Evolutionary conservation across 2,329 filamentous ascomycete genomes (phyloP).

Genomic region (Penicillium sp.): DNA sequence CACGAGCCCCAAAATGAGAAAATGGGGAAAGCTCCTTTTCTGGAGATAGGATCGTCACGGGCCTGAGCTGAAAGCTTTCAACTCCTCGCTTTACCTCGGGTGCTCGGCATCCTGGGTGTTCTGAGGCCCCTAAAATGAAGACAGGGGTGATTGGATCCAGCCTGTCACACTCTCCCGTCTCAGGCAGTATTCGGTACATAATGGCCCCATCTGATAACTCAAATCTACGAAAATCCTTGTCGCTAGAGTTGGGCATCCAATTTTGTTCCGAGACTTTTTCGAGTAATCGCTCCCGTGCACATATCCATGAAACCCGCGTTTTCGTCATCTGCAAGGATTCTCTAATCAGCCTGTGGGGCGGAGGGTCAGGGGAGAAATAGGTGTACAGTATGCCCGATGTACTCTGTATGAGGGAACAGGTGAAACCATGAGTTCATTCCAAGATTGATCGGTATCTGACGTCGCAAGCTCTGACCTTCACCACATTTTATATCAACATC

Average conservation of each 20-base stretch:
- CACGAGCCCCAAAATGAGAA: too few relatives aligned
- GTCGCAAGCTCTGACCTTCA: background rate
- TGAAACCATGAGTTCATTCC: background rate
- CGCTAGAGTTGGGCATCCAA: background rate
- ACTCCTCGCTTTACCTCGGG: background rate
- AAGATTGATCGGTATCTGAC: background rate
- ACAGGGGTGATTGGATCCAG: constrained; percentile 1
- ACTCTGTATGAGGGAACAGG: background rate
- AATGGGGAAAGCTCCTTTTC: background rate
- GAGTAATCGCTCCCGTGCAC: background rate
- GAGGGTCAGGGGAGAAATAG: background rate
- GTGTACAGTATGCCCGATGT: background rate
- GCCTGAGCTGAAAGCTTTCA: background rate
- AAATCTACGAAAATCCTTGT: background rate
- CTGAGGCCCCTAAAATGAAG: background rate
- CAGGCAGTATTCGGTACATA: background rate
- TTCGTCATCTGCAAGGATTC: constrained; percentile 11
- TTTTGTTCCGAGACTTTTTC: background rate
- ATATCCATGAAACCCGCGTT: background rate
- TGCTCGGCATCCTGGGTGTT: background rate
- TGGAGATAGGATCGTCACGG: background rate
- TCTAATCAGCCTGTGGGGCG: background rate
- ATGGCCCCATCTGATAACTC: constrained; percentile 19
- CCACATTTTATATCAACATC: constrained; percentile 5
- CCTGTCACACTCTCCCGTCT: constrained; percentile 3